Conservation (phyloP, 768 basidiomycete genomes). For the Tulasnella sp. region DNA sequence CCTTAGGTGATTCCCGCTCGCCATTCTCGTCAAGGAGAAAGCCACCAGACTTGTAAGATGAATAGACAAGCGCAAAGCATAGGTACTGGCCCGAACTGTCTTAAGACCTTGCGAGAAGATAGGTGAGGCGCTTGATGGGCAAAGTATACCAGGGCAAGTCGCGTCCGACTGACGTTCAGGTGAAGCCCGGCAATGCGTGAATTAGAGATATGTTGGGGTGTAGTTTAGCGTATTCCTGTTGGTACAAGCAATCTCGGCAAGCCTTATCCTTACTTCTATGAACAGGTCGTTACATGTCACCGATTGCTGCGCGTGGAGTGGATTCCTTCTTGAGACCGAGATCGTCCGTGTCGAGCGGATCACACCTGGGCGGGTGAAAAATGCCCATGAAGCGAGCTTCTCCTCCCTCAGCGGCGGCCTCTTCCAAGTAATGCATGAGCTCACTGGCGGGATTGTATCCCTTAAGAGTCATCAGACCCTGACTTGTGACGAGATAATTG, state of each 20-base stretch:
- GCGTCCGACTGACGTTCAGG: background rate
- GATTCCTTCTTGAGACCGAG: slow-evolving; percentile 30
- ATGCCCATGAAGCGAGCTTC: slow-evolving; percentile 28
- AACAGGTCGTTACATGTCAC: slow-evolving; percentile 22
- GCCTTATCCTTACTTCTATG: background rate
- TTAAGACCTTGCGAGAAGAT: background rate
- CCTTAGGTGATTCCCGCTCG: slow-evolving; percentile 6
- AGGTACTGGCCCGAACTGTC: slow-evolving; percentile 24
- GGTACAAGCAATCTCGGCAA: background rate
- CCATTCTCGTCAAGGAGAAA: slow-evolving; percentile 26
- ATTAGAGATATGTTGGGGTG: slow-evolving; percentile 27
- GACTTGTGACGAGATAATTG: slow-evolving; percentile 30
- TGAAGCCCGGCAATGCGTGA: slow-evolving; percentile 28
- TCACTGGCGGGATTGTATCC: slow-evolving; percentile 27
- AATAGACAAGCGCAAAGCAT: background rate
- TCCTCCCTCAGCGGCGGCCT: slow-evolving; percentile 26
- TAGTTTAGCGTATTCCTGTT: slow-evolving; percentile 29
- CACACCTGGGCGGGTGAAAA: background rate
- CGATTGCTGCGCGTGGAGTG: background rate
- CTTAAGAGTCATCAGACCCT: slow-evolving; percentile 20
- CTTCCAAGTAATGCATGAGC: slow-evolving; percentile 26
- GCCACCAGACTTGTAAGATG: slow-evolving; percentile 2
- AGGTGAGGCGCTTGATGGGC: background rate
- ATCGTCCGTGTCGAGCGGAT: background rate
- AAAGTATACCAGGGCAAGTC: background rate